Evolutionary conservation across 345 rosid genomes (phyloP).

Genomic region (Aethionema arabicum): DNA sequence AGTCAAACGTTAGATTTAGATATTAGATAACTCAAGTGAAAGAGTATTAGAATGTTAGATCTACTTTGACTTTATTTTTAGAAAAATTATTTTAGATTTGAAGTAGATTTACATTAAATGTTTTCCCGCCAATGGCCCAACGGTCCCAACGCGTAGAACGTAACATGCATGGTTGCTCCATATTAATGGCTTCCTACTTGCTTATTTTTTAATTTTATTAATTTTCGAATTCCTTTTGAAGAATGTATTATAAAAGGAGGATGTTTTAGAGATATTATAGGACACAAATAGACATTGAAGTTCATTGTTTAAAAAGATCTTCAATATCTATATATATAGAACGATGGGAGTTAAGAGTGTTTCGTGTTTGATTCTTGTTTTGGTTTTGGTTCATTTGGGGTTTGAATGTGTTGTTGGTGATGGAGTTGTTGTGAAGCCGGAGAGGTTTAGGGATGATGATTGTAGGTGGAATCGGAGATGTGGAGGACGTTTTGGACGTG

Average conservation of each 20-base stretch:
- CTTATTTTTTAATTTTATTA: neutral
- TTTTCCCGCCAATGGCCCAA: slow-evolving; percentile 36
- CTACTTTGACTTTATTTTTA: slow-evolving; percentile 28
- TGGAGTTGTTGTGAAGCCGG: slow-evolving; percentile 29
- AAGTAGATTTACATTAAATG: slow-evolving; percentile 28
- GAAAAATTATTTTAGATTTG: neutral
- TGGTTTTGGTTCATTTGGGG: slow-evolving; percentile 34
- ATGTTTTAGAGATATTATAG: slow-evolving; percentile 19
- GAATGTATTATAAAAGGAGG: slow-evolving; percentile 29
- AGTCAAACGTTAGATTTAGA: slow-evolving; percentile 1
- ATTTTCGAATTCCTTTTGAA: too few relatives aligned
- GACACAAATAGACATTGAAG: slow-evolving; percentile 1
- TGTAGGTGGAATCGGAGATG: slow-evolving; percentile 46
- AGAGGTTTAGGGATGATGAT: slow-evolving; percentile 38
- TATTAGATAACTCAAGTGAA: slow-evolving; percentile 12
- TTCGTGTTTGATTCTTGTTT: slow-evolving; percentile 39
- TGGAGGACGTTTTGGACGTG: slow-evolving; percentile 37
- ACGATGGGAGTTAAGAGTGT: slow-evolving; percentile 28
- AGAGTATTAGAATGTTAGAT: slow-evolving; percentile 13
- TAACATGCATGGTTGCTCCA: slow-evolving; percentile 37
- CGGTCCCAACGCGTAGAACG: slow-evolving; percentile 41
- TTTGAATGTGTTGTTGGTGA: slow-evolving; percentile 38
- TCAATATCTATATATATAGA: neutral
- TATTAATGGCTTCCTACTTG: slow-evolving; percentile 42
- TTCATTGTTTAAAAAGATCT: too few relatives aligned